Evolutionary conservation across 768 basidiomycete genomes (phyloP), one percentile per base, ranked within the genome.

Genomic region (Agrocybe praecox): DNA sequence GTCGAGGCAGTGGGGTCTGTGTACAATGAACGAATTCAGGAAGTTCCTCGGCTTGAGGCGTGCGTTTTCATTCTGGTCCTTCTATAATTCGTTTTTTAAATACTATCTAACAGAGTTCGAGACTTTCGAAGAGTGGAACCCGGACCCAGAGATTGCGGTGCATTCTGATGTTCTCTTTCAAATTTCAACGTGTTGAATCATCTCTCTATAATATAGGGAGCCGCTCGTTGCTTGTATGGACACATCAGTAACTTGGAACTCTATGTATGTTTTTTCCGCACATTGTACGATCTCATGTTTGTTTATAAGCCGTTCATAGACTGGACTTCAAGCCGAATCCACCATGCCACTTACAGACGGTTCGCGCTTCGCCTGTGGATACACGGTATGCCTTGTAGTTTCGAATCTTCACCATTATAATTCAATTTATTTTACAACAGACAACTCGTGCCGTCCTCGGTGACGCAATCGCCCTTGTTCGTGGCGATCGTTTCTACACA

Each of bases 11-110:
- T 86, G 85, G 84, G 84, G 84, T 24, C 75, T 79, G 2, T 81
- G 81, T 61, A 77, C 80, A 6, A 75, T 83, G 76, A 85, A 84
- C 50, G 82, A 84, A 66, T 84, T 84, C 66, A 72, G 83, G 36
- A 61, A 72, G 60, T 80, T 79, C 68, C 58, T 85, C 29, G 80
- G 80, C 8, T 64, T 85, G n/a, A 77, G 74, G 62, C 68, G 77
- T 75, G 29, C 10, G 72, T 22, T 19, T 18, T 44, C 22, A 26
- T 43, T 24, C 2, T 24, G 32, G 11, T 40, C 17, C 53, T 18
- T 21, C 9, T 26, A 15, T 46, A 23, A 15, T 42, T 24, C 49
- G 15, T 14, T 29, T 45, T 1, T 5, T 3, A 34, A 17, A 14
- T 51, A 26, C 19, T 46, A 43, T 36, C 18, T 34, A 26, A 8